Evolutionary conservation across 2,329 filamentous ascomycete genomes (phyloP).

Genomic region (Scedosporium minutisporum): DNA sequence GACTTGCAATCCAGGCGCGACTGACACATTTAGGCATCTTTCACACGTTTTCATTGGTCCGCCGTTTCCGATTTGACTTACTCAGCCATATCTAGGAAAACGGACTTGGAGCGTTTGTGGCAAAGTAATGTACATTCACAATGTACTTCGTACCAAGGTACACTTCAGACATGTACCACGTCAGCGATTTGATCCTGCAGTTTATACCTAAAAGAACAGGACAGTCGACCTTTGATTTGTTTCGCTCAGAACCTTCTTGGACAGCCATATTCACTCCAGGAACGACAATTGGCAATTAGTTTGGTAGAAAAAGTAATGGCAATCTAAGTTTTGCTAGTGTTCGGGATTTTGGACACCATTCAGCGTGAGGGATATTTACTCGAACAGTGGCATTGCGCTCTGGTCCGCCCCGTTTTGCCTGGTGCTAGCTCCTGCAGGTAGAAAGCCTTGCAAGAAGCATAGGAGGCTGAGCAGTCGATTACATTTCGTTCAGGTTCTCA

Average conservation of each 20-base stretch:
- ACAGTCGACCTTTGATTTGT: neutral
- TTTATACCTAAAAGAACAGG: neutral
- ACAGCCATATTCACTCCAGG: neutral
- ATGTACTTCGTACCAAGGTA: too few species aligned
- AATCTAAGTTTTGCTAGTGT: too few species aligned
- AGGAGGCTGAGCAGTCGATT: too few species aligned
- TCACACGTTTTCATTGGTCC: neutral
- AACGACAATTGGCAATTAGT: neutral
- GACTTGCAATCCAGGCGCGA: neutral
- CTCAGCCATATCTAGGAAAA: neutral
- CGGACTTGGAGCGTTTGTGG: neutral
- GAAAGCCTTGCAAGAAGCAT: too few species aligned
- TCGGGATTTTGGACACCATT: too few species aligned
- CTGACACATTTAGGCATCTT: neutral
- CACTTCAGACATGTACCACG: neutral
- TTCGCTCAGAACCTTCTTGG: neutral
- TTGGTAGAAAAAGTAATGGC: too few species aligned
- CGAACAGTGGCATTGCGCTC: too few species aligned
- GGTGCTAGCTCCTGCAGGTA: too few species aligned
- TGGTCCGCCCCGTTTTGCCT: too few species aligned
- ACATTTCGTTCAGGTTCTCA: too few species aligned
- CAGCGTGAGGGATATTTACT: too few species aligned
- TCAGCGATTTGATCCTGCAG: neutral
- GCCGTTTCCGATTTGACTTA: neutral
- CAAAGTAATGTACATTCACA: neutral